phyloP scores from a whole-genome alignment of 2,329 filamentous ascomycete genomes.

The Aspergillus ochraceus region DNA sequence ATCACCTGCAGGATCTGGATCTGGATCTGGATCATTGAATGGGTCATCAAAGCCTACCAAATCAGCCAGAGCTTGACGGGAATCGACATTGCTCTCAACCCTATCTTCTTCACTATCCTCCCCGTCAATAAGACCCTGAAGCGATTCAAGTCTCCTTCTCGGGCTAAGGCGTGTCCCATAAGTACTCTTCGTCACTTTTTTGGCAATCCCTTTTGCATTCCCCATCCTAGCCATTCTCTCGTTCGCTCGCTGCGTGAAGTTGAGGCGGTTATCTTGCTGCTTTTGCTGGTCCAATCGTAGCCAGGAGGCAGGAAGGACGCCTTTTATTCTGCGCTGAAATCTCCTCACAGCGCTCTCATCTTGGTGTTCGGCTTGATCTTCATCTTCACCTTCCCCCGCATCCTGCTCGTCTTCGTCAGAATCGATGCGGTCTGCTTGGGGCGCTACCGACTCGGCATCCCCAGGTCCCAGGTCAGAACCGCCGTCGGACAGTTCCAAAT shows the following conservation, averaged over 20 bases:
- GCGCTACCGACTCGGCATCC: slow-evolving; percentile 22
- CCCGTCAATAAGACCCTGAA: slow-evolving; percentile 27
- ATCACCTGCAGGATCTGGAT: slow-evolving; percentile 25
- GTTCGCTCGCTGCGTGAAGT: slow-evolving; percentile 18
- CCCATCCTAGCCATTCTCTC: slow-evolving; percentile 23
- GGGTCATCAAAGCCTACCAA: slow-evolving; percentile 23
- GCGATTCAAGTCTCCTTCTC: slow-evolving; percentile 14
- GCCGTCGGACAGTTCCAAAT: slow-evolving; percentile 16
- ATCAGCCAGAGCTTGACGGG: slow-evolving; percentile 14
- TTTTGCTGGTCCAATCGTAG: slow-evolving; percentile 42
- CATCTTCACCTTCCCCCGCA: slow-evolving; percentile 6
- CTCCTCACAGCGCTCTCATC: slow-evolving; percentile 31
- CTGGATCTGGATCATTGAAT: slow-evolving; percentile 20
- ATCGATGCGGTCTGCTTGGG: slow-evolving; percentile 11
- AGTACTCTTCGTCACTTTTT: slow-evolving; percentile 28
- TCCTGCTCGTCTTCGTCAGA: slow-evolving; percentile 15
- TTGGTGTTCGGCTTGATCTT: slow-evolving; percentile 10
- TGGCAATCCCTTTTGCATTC: slow-evolving; percentile 35
- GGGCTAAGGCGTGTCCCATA: slow-evolving; percentile 15
- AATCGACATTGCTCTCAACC: slow-evolving; percentile 4
- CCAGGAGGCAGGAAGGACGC: slow-evolving; percentile 52
- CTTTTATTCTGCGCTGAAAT: slow-evolving; percentile 45
- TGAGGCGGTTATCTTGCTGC: slow-evolving; percentile 24
- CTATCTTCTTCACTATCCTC: slow-evolving; percentile 25
- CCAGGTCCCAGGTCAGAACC: slow-evolving; percentile 9